Conservation (phyloP, 495 filamentous ascomycete genomes). For the Trypethelium eluteriae region DNA sequence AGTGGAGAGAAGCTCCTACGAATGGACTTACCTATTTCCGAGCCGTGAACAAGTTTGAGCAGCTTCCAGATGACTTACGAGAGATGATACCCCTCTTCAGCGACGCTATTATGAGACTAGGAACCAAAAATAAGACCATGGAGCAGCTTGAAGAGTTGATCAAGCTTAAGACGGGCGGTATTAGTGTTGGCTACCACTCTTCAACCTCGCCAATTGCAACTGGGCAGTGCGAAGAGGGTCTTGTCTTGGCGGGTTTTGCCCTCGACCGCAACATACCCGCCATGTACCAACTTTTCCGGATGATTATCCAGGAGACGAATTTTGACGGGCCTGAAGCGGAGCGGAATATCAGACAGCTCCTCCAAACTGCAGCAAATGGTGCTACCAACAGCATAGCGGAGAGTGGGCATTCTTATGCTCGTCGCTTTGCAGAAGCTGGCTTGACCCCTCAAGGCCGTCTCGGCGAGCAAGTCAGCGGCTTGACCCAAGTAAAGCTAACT, state of each 20-base stretch:
- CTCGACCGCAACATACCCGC: conserved; percentile 79
- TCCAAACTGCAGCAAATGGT: conserved; percentile 77
- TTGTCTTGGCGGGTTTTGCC: conserved; percentile 74
- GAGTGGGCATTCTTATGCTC: conserved; percentile 77
- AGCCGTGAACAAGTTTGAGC: conserved; percentile 69
- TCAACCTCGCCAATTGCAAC: conserved; percentile 67
- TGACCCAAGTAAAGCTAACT: conserved; percentile 84
- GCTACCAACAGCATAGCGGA: conserved; percentile 86
- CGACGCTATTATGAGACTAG: conserved; percentile 84
- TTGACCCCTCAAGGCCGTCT: conserved; percentile 62
- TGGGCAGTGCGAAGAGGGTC: conserved; percentile 63
- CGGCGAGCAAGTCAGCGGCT: conserved; percentile 72
- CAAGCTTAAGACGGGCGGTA: conserved; percentile 91
- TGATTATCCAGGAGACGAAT: conserved; percentile 74
- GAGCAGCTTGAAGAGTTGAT: conserved; percentile 92
- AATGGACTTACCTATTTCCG: conserved; percentile 96
- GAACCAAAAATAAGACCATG: conserved; percentile 80
- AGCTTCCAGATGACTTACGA: conserved; percentile 77
- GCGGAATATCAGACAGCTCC: conserved; percentile 70
- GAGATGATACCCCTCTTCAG: conserved; percentile 83
- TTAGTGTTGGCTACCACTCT: conserved; percentile 70
- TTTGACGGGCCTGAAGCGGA: conserved; percentile 77
- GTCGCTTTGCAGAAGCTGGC: conserved; percentile 70
- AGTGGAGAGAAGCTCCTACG: conserved; percentile 86
- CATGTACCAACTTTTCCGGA: conserved; percentile 82